Base-by-base conservation (phyloP, 1,284 basidiomycete species). In the Inonotus obliquus region DNA sequence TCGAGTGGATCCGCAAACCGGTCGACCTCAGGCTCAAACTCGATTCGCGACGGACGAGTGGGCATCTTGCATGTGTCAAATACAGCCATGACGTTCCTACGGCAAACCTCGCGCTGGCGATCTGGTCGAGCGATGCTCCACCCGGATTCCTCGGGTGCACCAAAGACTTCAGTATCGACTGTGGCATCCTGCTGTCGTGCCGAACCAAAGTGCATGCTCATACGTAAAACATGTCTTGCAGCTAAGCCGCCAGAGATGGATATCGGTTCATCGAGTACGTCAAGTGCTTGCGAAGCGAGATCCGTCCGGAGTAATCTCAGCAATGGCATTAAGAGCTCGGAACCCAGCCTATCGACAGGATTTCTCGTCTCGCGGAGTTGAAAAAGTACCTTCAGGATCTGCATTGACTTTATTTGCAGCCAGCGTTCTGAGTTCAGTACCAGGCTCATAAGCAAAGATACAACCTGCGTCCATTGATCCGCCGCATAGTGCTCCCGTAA, bases 241-340 rank as follows among this genome's bases (percentile, higher is more conserved):
- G 87, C 81, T 41, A 86, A 85, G 17, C 91, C 89, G 54, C 84
- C 87, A 0, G 85, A 85, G 69, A 93, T 87, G 23, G 83, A 83
- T 71, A 92, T 85, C 0, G 92, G 94, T 68, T 95, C 90, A 69
- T 97, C 94, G 1, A 98, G 82, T 17, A 97, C 94, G 54, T 96
- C 94, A 49, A 98, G 80, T 0, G 95, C 95, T 65, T 92, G 85
- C 2, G 87, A 75, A 5, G 94, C 89, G 29, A 96, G 82, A 67
- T 95, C 91, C 1, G 91, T 93, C 65, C 91, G 88, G 13, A 97
- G 79, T 27, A 97, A 81, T 27, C 93, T 87, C 37, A 98, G 77
- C 21, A 98, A 77, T 0, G 96, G 96, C 86, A 94, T 94, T 23
- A 97, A 81, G 21, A 96, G 79, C 71, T 96, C 95, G 0, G 91